Evolutionary conservation across 208 protist species (phyloP), one percentile per base, ranked within the genome.

Genomic region (Porcisia hertigi): DNA sequence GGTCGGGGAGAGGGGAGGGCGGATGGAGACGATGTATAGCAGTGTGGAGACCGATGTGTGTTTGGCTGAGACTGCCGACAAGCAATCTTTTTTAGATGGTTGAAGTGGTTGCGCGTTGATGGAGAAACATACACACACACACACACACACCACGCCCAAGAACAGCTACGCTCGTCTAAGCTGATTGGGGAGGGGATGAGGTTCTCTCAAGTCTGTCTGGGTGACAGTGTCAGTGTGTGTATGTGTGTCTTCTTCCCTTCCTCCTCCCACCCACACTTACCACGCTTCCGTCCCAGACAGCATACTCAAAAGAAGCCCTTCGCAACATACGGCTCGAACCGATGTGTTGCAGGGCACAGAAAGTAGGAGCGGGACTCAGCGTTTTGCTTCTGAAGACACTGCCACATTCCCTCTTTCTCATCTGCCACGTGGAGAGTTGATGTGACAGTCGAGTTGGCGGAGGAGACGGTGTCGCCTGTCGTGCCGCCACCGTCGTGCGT

Each of bases 361-460:
- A 89, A 89, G 73, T 94, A 94, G 30, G 73, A 79, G 23, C 90
- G 81, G 57, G 62, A 54, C 30, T 84, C 75, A 23, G 83, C 80
- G 6, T 83, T 82, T n/a, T 20, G 63, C 3, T 52, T 18, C 25
- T 47, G 55, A 12, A 83, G 54, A 64, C 76, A 86, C 25, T 18
- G 70, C 60, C 20, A 60, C 73, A 75, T 54, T 9, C 64, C 43
- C 34, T 74, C 73, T 67, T 45, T 43, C 18, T 23, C 30, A 39
- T 76, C 73, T 6, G 57, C 58, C 3, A 47, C 43, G 36, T 30
- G 12, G 11, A 36, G 49, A 58, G 58, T 25, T 20, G 30, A 9
- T 41, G 30, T 39, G 3, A 3, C 36, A 36, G 41, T 7, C 41
- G 64, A 53, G 64, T 12, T 53, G 39, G 52, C n/a, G 18, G 14